Conservation (phyloP, 352 stramenopile species). For the Plasmopara halstedii region DNA sequence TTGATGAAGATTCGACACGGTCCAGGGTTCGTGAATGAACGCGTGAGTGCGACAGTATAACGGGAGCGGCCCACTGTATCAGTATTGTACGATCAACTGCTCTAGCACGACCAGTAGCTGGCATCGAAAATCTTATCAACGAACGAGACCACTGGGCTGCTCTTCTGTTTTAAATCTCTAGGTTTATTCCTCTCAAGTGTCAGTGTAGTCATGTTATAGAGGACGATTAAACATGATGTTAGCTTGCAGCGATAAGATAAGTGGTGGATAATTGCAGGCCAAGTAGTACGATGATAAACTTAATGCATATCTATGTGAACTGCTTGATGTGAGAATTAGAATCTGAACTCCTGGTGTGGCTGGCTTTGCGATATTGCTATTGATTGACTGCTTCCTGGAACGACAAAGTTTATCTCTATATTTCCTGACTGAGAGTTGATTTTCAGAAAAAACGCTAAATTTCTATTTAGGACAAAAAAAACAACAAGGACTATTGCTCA, state of each 20-base stretch:
- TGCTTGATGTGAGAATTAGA: too few relatives aligned
- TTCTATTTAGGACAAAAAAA: too few relatives aligned
- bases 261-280: neutral
- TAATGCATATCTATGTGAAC: neutral
- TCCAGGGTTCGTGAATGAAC: conserved; percentile 59
- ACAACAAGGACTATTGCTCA: too few relatives aligned
- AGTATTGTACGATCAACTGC: conserved; percentile 35
- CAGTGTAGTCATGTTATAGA: conserved; percentile 43
- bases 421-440: too few relatives aligned
- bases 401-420: too few relatives aligned
- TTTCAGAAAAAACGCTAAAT: too few relatives aligned
- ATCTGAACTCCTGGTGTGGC: conserved; percentile 7
- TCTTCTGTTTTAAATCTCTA: neutral
- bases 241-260: conserved; percentile 15
- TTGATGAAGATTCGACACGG: conserved; percentile 80
- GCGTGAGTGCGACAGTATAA: conserved; percentile 69
- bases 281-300: neutral
- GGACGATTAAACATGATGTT: conserved; percentile 28
- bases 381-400: too few relatives aligned
- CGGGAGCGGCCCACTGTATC: conserved; percentile 17
- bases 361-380: too few relatives aligned
- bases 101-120: conserved; percentile 5
- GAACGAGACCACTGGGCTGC: neutral
- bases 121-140: neutral
- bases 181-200: conserved; percentile 25